Evolutionary conservation across 1,139 yeast genomes (phyloP).

Genomic region (Geotrichum fermentans): DNA sequence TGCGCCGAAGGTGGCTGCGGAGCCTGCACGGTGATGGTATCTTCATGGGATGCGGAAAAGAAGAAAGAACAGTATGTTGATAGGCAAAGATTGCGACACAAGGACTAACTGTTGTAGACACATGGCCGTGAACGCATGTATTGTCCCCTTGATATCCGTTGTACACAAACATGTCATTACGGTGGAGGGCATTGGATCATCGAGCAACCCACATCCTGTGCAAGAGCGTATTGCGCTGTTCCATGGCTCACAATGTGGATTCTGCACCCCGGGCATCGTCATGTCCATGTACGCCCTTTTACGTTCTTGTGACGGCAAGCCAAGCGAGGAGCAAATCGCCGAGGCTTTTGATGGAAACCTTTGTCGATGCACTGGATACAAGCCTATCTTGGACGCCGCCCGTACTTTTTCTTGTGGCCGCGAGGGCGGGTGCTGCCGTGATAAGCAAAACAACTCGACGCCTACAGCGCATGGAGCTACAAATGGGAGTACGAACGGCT

Average conservation of each 20-base stretch:
- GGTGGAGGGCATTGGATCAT: constrained; percentile 43
- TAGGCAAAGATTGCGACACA: background rate
- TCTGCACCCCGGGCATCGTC: constrained; percentile 48
- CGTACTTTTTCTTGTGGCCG: constrained; percentile 38
- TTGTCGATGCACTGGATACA: constrained; percentile 47
- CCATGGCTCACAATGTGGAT: constrained; percentile 49
- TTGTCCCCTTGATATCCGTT: constrained; percentile 42
- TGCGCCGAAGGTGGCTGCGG: constrained; percentile 50
- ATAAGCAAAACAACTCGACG: constrained; percentile 20
- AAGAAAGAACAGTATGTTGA: constrained; percentile 29
- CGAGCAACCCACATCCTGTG: constrained; percentile 42
- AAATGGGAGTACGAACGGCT: constrained; percentile 13
- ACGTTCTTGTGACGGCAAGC: constrained; percentile 39
- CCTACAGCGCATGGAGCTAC: constrained; percentile 14
- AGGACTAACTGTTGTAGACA: constrained; percentile 26
- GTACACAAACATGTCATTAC: constrained; percentile 46
- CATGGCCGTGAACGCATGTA: constrained; percentile 44
- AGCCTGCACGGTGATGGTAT: constrained; percentile 45
- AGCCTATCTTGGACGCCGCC: constrained; percentile 46
- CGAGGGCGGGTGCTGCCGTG: constrained; percentile 28
- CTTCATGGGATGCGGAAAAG: constrained; percentile 32
- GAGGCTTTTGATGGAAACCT: constrained; percentile 46
- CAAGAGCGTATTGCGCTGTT: constrained; percentile 45
- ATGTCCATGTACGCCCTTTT: constrained; percentile 44
- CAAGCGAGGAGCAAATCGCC: constrained; percentile 39